Evolutionary conservation across 768 basidiomycete genomes (phyloP).

Genomic region (Lactarius vividus): DNA sequence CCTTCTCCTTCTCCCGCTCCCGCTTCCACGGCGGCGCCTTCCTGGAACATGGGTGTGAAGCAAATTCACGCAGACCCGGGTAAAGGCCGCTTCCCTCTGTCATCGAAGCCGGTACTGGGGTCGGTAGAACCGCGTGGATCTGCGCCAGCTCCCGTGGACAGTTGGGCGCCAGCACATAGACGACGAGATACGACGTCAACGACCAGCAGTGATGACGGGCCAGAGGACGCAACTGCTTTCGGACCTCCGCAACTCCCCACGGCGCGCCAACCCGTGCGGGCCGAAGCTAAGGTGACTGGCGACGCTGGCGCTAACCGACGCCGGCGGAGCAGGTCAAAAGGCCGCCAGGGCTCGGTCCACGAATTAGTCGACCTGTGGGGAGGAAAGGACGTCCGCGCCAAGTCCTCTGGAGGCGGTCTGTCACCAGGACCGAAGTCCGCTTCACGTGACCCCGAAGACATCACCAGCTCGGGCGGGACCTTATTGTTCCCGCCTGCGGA

Average conservation of each 20-base stretch:
- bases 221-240: constrained; percentile 42
- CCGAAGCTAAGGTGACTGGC: constrained; percentile 23
- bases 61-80: constrained; percentile 12
- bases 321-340: constrained; percentile 42
- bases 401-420: background rate
- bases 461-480: constrained; percentile 1
- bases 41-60: constrained; percentile 14
- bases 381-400: constrained; percentile 39
- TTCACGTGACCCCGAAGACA: constrained; percentile 14
- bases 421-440: constrained; percentile 1
- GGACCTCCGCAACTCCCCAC: background rate
- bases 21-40: background rate
- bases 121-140: constrained; percentile 15
- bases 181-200: constrained; percentile 41
- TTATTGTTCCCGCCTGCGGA: constrained; percentile 11
- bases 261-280: background rate
- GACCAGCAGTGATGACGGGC: constrained; percentile 57
- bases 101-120: constrained; percentile 24
- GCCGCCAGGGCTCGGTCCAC: constrained; percentile 79
- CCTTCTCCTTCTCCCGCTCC: constrained; percentile 21
- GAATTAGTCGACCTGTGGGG: constrained; percentile 80
- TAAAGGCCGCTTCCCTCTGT: constrained; percentile 11
- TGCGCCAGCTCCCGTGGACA: constrained; percentile 30
- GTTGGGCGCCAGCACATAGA: constrained; percentile 28
- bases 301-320: constrained; percentile 30